Base-by-base conservation (phyloP, 2,329 filamentous ascomycete genomes). In the Fusarium sp. region DNA sequence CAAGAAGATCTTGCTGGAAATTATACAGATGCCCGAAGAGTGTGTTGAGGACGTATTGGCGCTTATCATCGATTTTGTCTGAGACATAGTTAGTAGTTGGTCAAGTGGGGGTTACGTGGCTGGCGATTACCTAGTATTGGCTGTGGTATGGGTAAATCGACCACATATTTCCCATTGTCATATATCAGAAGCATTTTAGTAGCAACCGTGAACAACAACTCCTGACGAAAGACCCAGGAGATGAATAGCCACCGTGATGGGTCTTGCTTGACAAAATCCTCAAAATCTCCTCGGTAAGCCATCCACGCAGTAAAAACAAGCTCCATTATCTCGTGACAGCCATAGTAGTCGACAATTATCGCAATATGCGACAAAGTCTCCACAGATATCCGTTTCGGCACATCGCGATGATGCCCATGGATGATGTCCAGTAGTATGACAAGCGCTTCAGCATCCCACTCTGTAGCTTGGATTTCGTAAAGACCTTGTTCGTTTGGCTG, bases 331-430 rank as follows among this genome's bases (percentile, higher is more conserved):
- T 77, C 76, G 25, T 74, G 68, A 30, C 71, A 76, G 6, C 75
- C 50, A 15, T 75, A 76, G 27, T 77, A 75, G n/a, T 77, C 74
- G 2, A 77, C 72, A 4, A 77, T 51, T 7, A 73, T 68, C 0
- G 75, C 73, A 9, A 77, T 54, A 25, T 76, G 74, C 3, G 73
- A 68, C 1, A 76, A 47, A 23, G 64, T 72, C 22, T 75, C 71
- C 2, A 75, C 56, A 1, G 45, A 51, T 9, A 77, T 32, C 0
- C 5, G 23, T 2, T 57, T 57, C 0, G 75, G 74, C 0, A 78
- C 70, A 5, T 46, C 51, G 43, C 62, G 58, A 8, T 68, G 63
- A 10, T 70, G 71, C 4, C 76, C 69, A 17, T 78, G 76, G 0
- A 78, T 73, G 15, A 76, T 67, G 13, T 71, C 49, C 30, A 78